Evolutionary conservation across 202 grass and related monocot species (phyloP), one percentile per base, ranked within the genome.

Genomic region (Setaria viridis): DNA sequence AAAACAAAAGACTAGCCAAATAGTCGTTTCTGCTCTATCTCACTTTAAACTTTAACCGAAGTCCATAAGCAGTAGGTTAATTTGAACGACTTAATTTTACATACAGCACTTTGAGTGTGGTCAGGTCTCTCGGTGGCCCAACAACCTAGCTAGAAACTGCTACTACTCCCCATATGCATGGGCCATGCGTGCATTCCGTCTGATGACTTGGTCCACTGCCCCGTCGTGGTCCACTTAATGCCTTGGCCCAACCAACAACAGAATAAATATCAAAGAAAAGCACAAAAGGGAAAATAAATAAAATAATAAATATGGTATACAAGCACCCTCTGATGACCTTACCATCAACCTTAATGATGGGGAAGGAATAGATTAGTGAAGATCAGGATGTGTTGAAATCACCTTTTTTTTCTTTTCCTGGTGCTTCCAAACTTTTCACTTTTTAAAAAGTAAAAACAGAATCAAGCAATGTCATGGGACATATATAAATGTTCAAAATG

Each of bases 331-430:
- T 69, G 64, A 37, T 55, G 39, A 50, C 54, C 53, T 55, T 39
- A 50, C 54, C 53, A n/a, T 25, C 56, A 53, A 54, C 33, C 33
- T 20, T 68, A 67, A 80, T 80, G 78, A 54, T 39, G 19, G 62
- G 29, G 17, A 46, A 78, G 9, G 47, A 78, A 48, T 30, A 17
- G 67, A 42, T 19, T 19, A 56, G 12, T 67, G n/a, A 42, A 19
- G 3, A 42, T 68, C 62, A 42, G 19, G 62, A 80, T 37, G 15
- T 29, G 46, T 53, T 80, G 46, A 50, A 30, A 67, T 50, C 59
- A 79, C 29, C 4, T 37, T 80, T 67, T 25, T 7, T 21, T 59
- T 35, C 34, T 35, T 25, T 59, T 25, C 3, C 5, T 68, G 32
- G n/a, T 80, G 47, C 21, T 35, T 20, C 19, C 39, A 11, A 39